Evolutionary conservation across 1,139 yeast genomes (phyloP).

Genomic region (Lodderomyces margitis): DNA sequence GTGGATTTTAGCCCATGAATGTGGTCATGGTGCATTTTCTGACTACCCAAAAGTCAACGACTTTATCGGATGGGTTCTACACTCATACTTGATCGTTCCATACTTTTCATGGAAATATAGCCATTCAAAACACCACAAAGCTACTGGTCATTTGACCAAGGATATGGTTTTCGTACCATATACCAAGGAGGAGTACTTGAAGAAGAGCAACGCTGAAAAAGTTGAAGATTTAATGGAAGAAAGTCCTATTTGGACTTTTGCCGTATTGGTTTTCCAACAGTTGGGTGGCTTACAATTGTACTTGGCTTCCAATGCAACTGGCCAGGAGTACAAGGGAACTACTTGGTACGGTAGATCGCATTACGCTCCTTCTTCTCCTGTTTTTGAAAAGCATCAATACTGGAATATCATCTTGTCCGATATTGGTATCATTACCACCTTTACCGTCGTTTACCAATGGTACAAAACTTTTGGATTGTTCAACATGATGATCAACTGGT

Average conservation of each 20-base stretch:
- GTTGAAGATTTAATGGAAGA: slow-evolving; percentile 67
- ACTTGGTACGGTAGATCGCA: slow-evolving; percentile 52
- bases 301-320: slow-evolving; percentile 71
- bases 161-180: slow-evolving; percentile 84
- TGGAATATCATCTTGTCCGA: slow-evolving; percentile 71
- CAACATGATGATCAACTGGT: slow-evolving; percentile 68
- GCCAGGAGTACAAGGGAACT: slow-evolving; percentile 60
- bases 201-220: slow-evolving; percentile 35
- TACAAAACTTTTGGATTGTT: slow-evolving; percentile 60
- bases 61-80: slow-evolving; percentile 77
- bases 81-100: slow-evolving; percentile 76
- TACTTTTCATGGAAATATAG: slow-evolving; percentile 84
- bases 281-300: slow-evolving; percentile 72
- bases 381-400: slow-evolving; percentile 68
- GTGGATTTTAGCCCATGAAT: slow-evolving; percentile 89
- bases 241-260: slow-evolving; percentile 64
- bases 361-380: slow-evolving; percentile 69
- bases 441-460: slow-evolving; percentile 60
- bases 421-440: slow-evolving; percentile 61
- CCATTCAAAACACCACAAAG: slow-evolving; percentile 85
- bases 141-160: slow-evolving; percentile 76
- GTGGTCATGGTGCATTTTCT: slow-evolving; percentile 86
- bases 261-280: slow-evolving; percentile 63
- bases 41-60: slow-evolving; percentile 71
- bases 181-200: slow-evolving; percentile 55